Conservation (phyloP, 2,329 filamentous ascomycete genomes). For the Cladosporium sp. region DNA sequence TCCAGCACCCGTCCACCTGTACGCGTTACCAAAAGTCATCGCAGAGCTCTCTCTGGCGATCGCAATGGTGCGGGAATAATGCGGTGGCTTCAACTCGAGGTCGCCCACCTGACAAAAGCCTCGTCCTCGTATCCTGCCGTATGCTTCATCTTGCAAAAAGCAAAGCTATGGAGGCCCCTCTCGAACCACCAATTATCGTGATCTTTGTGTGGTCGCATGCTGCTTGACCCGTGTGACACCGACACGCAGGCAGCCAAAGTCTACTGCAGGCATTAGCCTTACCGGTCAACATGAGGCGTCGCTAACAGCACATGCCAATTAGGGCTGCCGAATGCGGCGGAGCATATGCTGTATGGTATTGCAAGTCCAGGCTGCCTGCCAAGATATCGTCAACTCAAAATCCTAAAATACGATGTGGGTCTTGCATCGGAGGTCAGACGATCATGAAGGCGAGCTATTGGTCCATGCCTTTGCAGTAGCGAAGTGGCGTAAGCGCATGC, state of each 20-base stretch:
- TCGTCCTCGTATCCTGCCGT: not conserved
- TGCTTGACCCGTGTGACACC: not conserved
- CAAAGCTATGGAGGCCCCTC: not conserved
- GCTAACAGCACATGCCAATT: not conserved
- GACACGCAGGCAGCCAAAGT: not conserved
- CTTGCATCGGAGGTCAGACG: not conserved
- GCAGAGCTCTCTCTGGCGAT: too few relatives aligned
- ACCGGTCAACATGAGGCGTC: not conserved
- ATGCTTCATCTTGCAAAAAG: not conserved
- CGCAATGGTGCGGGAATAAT: too few relatives aligned
- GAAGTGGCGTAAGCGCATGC: not conserved
- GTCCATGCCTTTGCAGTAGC: not conserved
- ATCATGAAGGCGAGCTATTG: not conserved
- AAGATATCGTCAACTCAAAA: not conserved
- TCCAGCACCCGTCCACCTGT: not conserved
- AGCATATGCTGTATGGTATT: not conserved
- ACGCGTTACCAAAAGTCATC: too few relatives aligned
- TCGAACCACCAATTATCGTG: not conserved
- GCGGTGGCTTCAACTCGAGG: not conserved
- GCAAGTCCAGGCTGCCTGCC: not conserved
- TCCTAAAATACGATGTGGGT: not conserved
- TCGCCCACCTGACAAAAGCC: not conserved
- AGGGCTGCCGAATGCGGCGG: not conserved
- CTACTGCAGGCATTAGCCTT: not conserved
- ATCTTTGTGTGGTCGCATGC: not conserved